These are phyloP conservation scores for Artemisia argyi DNA, from an alignment of 129 eudicot species.

Conservation along the genomic window DNA sequence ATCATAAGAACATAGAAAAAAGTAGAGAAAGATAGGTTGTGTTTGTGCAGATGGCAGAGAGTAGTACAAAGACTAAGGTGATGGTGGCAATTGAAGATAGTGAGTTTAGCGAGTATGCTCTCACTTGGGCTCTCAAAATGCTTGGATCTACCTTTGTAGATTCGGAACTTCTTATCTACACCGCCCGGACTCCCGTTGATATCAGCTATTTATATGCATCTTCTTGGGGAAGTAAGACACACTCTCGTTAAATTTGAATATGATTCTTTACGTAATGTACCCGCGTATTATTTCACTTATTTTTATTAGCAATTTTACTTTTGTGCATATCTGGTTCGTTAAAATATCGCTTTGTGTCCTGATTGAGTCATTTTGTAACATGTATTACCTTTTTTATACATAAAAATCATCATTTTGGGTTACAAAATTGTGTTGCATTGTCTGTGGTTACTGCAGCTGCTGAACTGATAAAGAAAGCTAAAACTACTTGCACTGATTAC, in stretches of 20 bases:
- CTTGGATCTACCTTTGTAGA: constrained; percentile 22
- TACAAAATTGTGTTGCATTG: background rate
- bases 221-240: constrained; percentile 30
- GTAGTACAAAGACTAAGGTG: constrained; percentile 28
- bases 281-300: too few species aligned
- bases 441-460: too few species aligned
- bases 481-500: constrained; percentile 31
- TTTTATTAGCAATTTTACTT: too few species aligned
- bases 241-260: background rate
- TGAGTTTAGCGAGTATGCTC: constrained; percentile 35
- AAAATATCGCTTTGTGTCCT: too few species aligned
- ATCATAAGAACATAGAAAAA: background rate
- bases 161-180: constrained; percentile 31
- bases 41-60: constrained; percentile 25
- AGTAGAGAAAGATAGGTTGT: background rate
- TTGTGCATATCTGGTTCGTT: too few species aligned
- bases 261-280: too few species aligned
- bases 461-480: constrained; percentile 38
- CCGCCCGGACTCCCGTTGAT: constrained; percentile 16
- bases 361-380: too few species aligned
- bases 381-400: too few species aligned
- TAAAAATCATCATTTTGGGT: too few species aligned
- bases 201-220: constrained; percentile 32
- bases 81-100: constrained; percentile 57
- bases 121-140: constrained; percentile 38